phyloP scores from a whole-genome alignment of 768 basidiomycete species.

The Russula lepida region DNA sequence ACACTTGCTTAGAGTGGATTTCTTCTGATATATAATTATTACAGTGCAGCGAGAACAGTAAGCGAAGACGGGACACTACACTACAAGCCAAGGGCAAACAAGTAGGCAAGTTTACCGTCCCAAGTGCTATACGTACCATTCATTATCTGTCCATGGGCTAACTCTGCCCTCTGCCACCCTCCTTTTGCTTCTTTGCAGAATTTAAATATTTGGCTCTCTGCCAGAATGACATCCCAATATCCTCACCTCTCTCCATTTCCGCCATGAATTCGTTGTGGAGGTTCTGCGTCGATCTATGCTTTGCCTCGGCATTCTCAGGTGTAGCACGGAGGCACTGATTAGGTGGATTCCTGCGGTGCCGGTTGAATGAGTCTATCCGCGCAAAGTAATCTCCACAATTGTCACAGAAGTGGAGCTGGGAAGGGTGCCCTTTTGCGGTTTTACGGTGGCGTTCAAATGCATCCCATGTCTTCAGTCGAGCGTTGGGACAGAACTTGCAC shows the following conservation, averaged over 20 bases:
- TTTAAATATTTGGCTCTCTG: background rate
- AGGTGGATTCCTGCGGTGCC: background rate
- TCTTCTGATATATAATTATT: no score
- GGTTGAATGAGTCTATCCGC: background rate
- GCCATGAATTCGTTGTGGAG: background rate
- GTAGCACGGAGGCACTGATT: background rate
- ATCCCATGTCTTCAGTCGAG: background rate
- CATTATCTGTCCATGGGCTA: background rate
- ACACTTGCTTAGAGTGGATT: no score
- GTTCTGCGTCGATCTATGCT: background rate
- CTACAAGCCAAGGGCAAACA: no score
- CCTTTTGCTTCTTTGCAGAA: background rate
- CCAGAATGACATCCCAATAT: background rate
- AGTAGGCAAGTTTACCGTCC: no score
- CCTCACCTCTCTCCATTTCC: background rate
- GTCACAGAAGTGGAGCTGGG: background rate
- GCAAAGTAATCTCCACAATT: background rate
- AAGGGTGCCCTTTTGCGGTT: background rate
- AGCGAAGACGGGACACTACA: no score
- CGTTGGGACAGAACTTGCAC: background rate
- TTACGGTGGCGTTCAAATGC: background rate
- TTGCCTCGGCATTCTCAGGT: background rate
- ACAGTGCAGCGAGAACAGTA: no score
- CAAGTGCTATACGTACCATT: no score
- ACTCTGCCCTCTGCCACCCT: background rate